Evolutionary conservation across 2,329 filamentous ascomycete species (phyloP), one percentile per base, ranked within the genome.

Genomic region (Aspergillus oerlinghausenensis): DNA sequence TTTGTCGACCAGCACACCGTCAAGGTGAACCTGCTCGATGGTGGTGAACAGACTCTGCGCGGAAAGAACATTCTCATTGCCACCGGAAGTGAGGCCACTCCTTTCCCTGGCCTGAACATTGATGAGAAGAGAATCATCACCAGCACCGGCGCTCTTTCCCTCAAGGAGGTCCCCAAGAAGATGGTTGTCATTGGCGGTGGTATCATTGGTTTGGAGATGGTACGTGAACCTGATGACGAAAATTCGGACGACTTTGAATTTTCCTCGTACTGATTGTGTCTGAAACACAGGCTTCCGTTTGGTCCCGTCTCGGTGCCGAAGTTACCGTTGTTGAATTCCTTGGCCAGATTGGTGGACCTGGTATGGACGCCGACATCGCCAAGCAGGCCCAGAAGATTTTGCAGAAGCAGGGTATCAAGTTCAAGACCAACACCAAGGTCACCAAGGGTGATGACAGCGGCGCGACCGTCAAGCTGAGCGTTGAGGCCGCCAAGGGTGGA

Each of bases 131-230:
- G 90, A 75, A 91, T 99, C 68, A 86, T 99, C 72, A 96, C 92
- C 69, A 97, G 92, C 81, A 99, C 94, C 53, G 94, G 94, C 64
- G 94, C 94, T 64, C 88, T 99, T 71, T 84, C 92, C 43, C 83
- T 99, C 60, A 83, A 90, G 69, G 84, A 96, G 81, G 89, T 99
- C 40, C 94, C 94, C 47, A 92, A 97, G 83, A 94, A 90, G 79
- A 88, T 99, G 89, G 82, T 95, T 63, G 94, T 99, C 69, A 97
- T 99, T 73, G 94, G 94, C 67, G 94, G 94, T 74, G 94, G 94
- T 75, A 99, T 99, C 76, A 99, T 99, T 71, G 94, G 94, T 73
- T 86, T 99, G 45, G 94, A 99, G 80, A 99, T 99, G 94, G 91
- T 85, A 75, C 42, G 76, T 58, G 21, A 47, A 28, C 32, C 52